Evolutionary conservation across 345 rosid species (phyloP).

Genomic region (Raphanus sativus): DNA sequence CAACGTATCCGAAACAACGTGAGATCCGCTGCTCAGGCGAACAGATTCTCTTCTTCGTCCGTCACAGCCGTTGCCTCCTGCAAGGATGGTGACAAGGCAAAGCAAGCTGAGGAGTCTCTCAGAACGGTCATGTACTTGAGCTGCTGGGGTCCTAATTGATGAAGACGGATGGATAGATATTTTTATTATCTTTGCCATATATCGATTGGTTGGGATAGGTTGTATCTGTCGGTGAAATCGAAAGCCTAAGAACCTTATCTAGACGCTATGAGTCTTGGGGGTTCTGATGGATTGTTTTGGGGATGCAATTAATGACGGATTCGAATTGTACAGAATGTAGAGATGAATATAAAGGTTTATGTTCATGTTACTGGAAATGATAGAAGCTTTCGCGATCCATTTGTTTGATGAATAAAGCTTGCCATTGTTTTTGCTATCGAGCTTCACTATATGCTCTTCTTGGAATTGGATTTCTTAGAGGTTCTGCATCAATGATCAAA

Average conservation of each 20-base stretch:
- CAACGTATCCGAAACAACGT: conserved; percentile 40
- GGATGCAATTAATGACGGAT: not conserved
- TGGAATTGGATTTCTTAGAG: not conserved
- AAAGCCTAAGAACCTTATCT: not conserved
- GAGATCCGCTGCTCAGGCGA: conserved; percentile 42
- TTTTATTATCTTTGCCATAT: not conserved
- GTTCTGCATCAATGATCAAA: no score
- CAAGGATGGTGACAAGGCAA: conserved; percentile 35
- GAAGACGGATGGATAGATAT: not conserved
- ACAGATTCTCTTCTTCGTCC: conserved; percentile 18
- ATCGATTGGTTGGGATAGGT: not conserved
- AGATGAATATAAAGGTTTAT: not conserved
- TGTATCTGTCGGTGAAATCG: not conserved
- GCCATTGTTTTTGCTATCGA: not conserved
- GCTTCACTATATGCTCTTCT: not conserved
- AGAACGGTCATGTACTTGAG: conserved; percentile 78
- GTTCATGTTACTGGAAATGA: not conserved
- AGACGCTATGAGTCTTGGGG: not conserved
- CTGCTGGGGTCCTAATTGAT: conserved; percentile 73
- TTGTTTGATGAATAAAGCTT: not conserved
- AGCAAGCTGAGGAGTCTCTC: conserved; percentile 68
- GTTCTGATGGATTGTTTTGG: no score
- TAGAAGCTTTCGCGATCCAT: not conserved
- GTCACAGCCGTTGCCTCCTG: conserved; percentile 9
- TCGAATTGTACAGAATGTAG: not conserved